These are phyloP conservation scores for Sanghuangporus baumii DNA, from an alignment of 1,284 basidiomycete genomes.

Conservation along the genomic window DNA sequence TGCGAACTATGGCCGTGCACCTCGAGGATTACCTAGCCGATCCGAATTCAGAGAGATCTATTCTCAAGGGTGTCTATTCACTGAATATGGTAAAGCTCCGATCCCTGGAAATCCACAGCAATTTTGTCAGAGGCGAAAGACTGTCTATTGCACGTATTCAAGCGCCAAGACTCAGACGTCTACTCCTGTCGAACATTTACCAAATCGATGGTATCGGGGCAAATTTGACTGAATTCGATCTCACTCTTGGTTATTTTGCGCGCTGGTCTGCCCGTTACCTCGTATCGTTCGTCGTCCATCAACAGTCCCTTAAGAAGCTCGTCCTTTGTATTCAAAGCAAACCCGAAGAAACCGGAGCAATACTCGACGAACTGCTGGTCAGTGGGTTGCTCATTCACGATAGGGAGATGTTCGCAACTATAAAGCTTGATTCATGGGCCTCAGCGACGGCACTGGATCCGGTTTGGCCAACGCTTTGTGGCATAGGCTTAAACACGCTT, in stretches of 20 bases:
- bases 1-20: not conserved
- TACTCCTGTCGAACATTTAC: not conserved
- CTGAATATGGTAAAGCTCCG: not conserved
- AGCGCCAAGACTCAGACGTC: not conserved
- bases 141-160: not conserved
- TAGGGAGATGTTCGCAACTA: not conserved
- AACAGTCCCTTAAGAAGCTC: not conserved
- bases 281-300: not conserved
- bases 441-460: not conserved
- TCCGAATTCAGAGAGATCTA: not conserved
- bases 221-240: not conserved
- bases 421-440: not conserved
- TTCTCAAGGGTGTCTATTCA: not conserved
- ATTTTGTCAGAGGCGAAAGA: not conserved
- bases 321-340: not conserved
- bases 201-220: not conserved
- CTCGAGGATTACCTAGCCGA: not conserved
- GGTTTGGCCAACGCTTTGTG: not conserved
- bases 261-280: not conserved
- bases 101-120: not conserved
- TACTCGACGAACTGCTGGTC: not conserved
- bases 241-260: not conserved
- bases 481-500: not conserved
- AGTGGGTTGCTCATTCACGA: not conserved
- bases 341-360: not conserved